Percentiles rank a stretch among this genome's conserved stretches.
Evolutionary conservation across 2,329 filamentous ascomycete species (phyloP).

Genomic region (Xylaria sp.): DNA sequence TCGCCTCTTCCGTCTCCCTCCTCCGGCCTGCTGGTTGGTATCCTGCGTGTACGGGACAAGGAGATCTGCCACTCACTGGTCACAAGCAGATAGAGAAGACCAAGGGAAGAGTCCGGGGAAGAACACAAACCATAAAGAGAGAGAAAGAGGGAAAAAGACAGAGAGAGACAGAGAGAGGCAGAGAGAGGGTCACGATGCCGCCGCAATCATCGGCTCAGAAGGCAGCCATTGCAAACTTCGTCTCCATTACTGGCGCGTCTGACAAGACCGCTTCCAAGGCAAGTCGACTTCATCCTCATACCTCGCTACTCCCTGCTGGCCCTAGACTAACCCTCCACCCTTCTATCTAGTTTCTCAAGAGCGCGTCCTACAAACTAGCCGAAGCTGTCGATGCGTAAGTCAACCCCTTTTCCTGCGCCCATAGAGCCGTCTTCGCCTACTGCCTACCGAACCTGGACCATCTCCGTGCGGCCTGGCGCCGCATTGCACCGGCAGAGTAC

Average conservation of each 20-base stretch:
- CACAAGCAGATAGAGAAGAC: not conserved
- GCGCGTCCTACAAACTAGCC: constrained; percentile 56
- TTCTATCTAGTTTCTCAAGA: constrained; percentile 43
- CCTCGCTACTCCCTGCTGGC: not conserved
- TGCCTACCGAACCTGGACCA: no score
- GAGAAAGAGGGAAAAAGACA: not conserved
- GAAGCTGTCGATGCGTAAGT: constrained; percentile 65
- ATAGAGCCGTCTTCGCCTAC: not conserved
- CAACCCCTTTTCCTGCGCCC: constrained; percentile 21
- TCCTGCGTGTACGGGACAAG: no score
- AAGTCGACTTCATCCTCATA: constrained; percentile 8
- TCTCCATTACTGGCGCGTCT: constrained; percentile 39
- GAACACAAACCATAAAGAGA: not conserved
- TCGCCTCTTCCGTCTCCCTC: no score
- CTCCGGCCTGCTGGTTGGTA: no score
- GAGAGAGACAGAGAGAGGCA: not conserved
- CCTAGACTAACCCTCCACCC: not conserved
- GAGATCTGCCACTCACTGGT: no score
- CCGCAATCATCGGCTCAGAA: constrained; percentile 37
- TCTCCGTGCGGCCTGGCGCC: no score
- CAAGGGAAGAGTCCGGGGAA: not conserved
- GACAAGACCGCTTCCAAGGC: constrained; percentile 38
- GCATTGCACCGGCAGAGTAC: no score
- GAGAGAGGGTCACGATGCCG: constrained; percentile 31
- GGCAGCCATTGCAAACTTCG: constrained; percentile 36